phyloP scores from a whole-genome alignment of 768 basidiomycete genomes.

The Rhizopogon vesiculosus region DNA sequence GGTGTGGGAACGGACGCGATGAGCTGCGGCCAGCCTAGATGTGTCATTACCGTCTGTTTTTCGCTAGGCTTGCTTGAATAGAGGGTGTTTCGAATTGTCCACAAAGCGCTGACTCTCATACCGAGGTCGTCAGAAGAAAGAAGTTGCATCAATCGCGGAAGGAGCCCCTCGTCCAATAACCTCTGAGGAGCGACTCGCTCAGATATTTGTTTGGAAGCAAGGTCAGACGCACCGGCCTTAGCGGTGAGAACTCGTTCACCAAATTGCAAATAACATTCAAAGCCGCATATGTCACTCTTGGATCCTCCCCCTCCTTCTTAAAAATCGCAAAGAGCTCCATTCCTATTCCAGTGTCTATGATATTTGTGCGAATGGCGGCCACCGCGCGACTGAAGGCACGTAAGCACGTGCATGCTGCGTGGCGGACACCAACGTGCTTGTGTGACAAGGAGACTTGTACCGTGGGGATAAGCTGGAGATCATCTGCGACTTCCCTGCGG shows the following conservation, averaged over 20 bases:
- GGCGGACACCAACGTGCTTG: constrained; percentile 69
- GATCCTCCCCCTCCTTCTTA: constrained; percentile 54
- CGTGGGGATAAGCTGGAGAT: constrained; percentile 47
- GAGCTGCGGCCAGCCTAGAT: constrained; percentile 62
- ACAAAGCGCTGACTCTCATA: constrained; percentile 68
- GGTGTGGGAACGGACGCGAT: constrained; percentile 38
- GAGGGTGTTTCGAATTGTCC: constrained; percentile 84
- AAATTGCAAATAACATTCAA: constrained; percentile 80
- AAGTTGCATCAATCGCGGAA: constrained; percentile 60
- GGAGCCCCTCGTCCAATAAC: constrained; percentile 61
- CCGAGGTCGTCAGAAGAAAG: constrained; percentile 48
- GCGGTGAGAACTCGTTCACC: constrained; percentile 80
- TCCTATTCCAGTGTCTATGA: constrained; percentile 80
- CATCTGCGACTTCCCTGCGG: constrained; percentile 62
- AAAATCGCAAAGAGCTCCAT: constrained; percentile 63
- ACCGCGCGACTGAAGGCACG: constrained; percentile 78
- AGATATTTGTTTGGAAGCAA: neutral
- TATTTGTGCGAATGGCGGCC: constrained; percentile 74
- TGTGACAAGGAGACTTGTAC: constrained; percentile 55
- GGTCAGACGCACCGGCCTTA: constrained; percentile 52
- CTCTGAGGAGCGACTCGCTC: constrained; percentile 27
- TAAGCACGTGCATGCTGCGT: constrained; percentile 83
- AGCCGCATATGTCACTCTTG: constrained; percentile 66
- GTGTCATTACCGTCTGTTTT: constrained; percentile 64
- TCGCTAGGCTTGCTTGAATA: constrained; percentile 55